Conservation (phyloP, 1,284 basidiomycete species). For the Blastosporella zonata region DNA sequence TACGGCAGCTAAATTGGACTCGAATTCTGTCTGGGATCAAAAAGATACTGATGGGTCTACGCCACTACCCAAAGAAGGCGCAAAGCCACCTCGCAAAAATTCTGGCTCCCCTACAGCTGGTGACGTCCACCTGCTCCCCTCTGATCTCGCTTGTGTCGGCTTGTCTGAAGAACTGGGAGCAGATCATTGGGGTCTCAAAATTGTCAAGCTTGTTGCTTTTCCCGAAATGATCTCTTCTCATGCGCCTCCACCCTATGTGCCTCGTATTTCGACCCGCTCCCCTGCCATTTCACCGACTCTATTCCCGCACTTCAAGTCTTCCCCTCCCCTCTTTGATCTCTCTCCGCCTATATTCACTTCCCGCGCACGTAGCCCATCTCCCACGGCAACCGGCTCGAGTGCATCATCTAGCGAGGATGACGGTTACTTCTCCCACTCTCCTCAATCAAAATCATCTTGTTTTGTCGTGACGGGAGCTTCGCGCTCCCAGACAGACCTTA, state of each 20-base stretch:
- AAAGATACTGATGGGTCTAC: slow-evolving; percentile 5
- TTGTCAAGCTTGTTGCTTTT: slow-evolving; percentile 70
- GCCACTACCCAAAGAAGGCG: not conserved
- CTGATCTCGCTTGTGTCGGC: slow-evolving; percentile 57
- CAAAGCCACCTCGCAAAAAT: slow-evolving; percentile 26
- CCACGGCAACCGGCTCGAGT: slow-evolving; percentile 18
- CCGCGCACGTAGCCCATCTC: slow-evolving; percentile 6
- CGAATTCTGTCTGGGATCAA: slow-evolving; percentile 13
- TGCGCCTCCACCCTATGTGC: slow-evolving; percentile 8
- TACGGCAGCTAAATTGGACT: slow-evolving; percentile 6
- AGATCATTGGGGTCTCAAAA: slow-evolving; percentile 70
- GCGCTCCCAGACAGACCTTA: slow-evolving; percentile 43
- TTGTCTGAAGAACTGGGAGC: slow-evolving; percentile 56
- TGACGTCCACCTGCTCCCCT: slow-evolving; percentile 48
- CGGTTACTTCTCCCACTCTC: slow-evolving; percentile 58
- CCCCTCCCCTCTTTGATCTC: slow-evolving; percentile 20
- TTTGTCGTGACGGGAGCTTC: slow-evolving; percentile 35
- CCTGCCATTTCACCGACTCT: slow-evolving; percentile 8
- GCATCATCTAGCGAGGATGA: slow-evolving; percentile 43
- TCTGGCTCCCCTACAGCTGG: slow-evolving; percentile 46
- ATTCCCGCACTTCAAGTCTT: slow-evolving; percentile 19
- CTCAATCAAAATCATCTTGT: slow-evolving; percentile 33
- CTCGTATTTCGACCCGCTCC: slow-evolving; percentile 6
- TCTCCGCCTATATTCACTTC: slow-evolving; percentile 13
- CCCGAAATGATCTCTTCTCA: slow-evolving; percentile 58